Evolutionary conservation across 192 early-diverging fungal genomes (phyloP).

Genomic region (Rhizoclosmatium sp.): DNA sequence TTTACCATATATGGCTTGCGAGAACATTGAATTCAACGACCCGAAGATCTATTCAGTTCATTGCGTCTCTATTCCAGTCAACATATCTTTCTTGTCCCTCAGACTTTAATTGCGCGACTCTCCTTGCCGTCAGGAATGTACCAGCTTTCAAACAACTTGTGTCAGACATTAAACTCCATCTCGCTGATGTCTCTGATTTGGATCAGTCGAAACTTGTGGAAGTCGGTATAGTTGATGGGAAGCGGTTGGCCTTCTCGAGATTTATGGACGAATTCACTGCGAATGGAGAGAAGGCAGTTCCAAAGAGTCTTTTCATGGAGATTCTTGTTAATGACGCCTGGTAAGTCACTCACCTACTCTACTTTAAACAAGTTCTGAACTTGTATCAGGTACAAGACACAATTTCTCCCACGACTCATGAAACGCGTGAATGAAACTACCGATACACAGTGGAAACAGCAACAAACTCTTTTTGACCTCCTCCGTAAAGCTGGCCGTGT

Average conservation of each 20-base stretch:
- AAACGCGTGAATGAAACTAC: background rate
- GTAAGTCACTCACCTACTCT: background rate
- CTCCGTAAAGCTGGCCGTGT: background rate
- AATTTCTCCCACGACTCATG: conserved; percentile 11
- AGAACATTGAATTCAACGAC: background rate
- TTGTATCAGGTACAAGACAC: background rate
- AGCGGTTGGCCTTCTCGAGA: too few species aligned
- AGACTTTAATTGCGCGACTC: background rate
- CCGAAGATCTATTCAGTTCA: background rate
- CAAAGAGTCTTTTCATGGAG: conserved; percentile 16
- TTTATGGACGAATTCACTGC: background rate
- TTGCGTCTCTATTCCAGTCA: background rate
- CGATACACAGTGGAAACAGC: background rate
- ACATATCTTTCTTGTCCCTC: background rate
- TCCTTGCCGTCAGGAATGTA: background rate
- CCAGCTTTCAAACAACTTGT: background rate
- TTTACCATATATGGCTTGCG: background rate
- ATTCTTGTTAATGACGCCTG: conserved; percentile 12
- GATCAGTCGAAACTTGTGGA: background rate
- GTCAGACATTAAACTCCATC: background rate
- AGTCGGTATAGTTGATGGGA: background rate
- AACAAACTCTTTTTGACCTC: background rate
- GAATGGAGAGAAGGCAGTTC: background rate
- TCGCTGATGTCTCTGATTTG: background rate
- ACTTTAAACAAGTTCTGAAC: background rate